These are phyloP conservation scores for Handroanthus guayacan DNA, from an alignment of 257 asterid genomes.

Conservation along the genomic window DNA sequence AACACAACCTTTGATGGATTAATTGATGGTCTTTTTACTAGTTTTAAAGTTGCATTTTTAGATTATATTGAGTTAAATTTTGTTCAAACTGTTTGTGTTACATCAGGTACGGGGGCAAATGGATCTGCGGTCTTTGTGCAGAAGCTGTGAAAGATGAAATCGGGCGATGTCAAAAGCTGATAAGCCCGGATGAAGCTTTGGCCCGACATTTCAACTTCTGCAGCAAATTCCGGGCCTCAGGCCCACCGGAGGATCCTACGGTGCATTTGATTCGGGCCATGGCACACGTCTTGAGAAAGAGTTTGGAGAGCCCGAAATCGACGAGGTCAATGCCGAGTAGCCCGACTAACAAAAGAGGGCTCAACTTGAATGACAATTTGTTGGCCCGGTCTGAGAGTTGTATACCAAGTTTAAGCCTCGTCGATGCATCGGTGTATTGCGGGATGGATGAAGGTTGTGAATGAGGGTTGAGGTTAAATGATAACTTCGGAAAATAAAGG, in stretches of 20 bases:
- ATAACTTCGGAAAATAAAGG: neutral
- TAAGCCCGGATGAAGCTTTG: constrained; percentile 73
- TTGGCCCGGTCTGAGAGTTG: constrained; percentile 76
- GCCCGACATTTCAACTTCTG: constrained; percentile 72
- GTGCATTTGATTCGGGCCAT: constrained; percentile 64
- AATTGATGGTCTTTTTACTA: no score
- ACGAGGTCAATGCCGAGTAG: constrained; percentile 72
- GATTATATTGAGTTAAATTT: neutral
- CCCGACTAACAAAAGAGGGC: constrained; percentile 51
- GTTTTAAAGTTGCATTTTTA: no score
- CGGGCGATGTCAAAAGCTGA: constrained; percentile 59
- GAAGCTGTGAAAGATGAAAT: constrained; percentile 89
- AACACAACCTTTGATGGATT: no score
- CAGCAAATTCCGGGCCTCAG: constrained; percentile 59
- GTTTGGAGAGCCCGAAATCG: constrained; percentile 63
- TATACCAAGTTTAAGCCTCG: constrained; percentile 62
- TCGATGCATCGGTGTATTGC: constrained; percentile 44
- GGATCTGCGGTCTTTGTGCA: constrained; percentile 95
- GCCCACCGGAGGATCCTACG: constrained; percentile 60
- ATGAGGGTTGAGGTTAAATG: constrained; percentile 23
- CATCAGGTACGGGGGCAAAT: constrained; percentile 78
- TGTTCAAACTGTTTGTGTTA: neutral
- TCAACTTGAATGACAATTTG: constrained; percentile 31
- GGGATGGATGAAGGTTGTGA: constrained; percentile 48
- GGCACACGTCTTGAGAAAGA: constrained; percentile 60